Evolutionary conservation across 1,284 basidiomycete species (phyloP), one percentile per base, ranked within the genome.

Genomic region (Mrakiaceae sp.): DNA sequence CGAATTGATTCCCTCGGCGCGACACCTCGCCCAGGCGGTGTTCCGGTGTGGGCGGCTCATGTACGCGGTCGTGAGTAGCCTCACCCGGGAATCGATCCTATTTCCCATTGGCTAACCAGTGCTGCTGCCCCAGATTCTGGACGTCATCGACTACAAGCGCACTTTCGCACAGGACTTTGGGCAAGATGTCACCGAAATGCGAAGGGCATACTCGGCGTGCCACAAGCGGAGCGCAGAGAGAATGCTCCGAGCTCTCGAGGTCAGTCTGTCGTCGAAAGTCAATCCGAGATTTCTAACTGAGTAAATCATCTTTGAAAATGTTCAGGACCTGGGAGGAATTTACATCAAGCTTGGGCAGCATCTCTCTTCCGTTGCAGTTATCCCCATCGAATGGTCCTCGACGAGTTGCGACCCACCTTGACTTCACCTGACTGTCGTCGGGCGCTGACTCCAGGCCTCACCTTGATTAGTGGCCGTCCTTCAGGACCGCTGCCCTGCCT

Each of bases 321-420:
- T 39, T 12, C 40, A 62, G 53, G 57, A 42, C 5, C 40, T 66
- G 40, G 65, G 61, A 5, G 90, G 91, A 12, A 84, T 95, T 50
- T 96, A 92, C 74, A 93, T 96, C 74, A 96, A 96, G 71, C 71
- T 78, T 40, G 93, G 91, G 2, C 91, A 96, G 74, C 92, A 96
- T 75, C 84, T 98, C 73, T 80, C 80, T 6, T 78, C 80, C 0
- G 77, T 83, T 2, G 80, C 82, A 58, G 81, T 89, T 10, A 81
- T 98, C 39, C 95, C 96, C 0, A 79, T 60, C 16, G 93, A 97
- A 77, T 86, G 85, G 86, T 87, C 83, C 12, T 76, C 72, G 69
- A 82, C 84, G 49, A 80, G 6, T 72, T 72, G 52, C 27, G 27
- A 1, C 27, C 27, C 27, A 27, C 27, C 27, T 27, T 27, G 27